Conservation (phyloP, 345 rosid genomes). For the Nephelium lappaceum region DNA sequence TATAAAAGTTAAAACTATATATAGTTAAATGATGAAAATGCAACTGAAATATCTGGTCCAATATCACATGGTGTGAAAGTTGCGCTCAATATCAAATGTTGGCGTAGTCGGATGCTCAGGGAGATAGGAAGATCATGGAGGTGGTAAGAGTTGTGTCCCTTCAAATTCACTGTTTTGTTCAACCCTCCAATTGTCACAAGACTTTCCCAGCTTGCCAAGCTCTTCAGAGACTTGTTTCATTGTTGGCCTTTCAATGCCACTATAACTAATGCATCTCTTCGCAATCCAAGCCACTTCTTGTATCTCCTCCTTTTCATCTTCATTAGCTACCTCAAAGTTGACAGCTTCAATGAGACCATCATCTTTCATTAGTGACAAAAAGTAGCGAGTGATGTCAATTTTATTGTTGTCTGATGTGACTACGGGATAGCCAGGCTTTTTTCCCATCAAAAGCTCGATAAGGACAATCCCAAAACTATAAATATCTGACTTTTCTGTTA, state of each 20-base stretch:
- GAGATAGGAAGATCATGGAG: not conserved
- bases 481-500: constrained; percentile 84
- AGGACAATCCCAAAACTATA: constrained; percentile 26
- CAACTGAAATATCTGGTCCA: not conserved
- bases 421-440: constrained; percentile 20
- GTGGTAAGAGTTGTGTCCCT: constrained; percentile 8
- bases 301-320: constrained; percentile 28
- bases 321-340: constrained; percentile 9
- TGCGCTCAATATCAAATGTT: not conserved
- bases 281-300: constrained; percentile 21
- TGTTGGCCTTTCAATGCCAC: constrained; percentile 17
- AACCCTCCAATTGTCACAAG: not conserved
- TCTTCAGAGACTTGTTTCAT: constrained; percentile 25
- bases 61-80: not conserved
- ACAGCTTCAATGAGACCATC: not conserved
- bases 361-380: constrained; percentile 7
- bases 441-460: constrained; percentile 31
- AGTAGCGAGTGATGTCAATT: constrained; percentile 17
- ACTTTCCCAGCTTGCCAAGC: constrained; percentile 6
- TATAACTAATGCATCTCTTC: constrained; percentile 14
- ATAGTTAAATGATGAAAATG: too few relatives aligned
- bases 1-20: too few relatives aligned
- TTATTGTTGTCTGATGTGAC: constrained; percentile 10
- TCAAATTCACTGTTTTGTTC: not conserved
- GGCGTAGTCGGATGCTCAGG: not conserved